Evolutionary conservation across 441 rosid species (phyloP).

Genomic region (Populus trichocarpa): DNA sequence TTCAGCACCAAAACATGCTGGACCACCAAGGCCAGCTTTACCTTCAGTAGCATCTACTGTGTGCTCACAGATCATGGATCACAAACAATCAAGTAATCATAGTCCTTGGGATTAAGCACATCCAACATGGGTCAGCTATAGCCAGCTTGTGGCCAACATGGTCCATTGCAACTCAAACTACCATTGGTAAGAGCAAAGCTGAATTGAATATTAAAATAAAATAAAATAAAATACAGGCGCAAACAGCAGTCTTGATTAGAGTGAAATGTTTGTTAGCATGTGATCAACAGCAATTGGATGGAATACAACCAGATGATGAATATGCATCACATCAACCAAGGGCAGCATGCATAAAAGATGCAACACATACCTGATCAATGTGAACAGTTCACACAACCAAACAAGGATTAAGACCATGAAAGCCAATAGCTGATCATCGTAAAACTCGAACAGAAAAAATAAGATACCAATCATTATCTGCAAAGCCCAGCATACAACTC

Average conservation of each 20-base stretch:
- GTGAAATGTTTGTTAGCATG: neutral
- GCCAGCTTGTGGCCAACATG: neutral
- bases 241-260: neutral
- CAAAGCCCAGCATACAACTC: slow-evolving; percentile 27
- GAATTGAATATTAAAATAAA: too few relatives aligned
- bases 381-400: slow-evolving; percentile 96
- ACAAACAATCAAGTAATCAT: neutral
- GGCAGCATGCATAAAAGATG: slow-evolving; percentile 9
- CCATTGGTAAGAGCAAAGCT: neutral
- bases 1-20: neutral
- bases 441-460: slow-evolving; percentile 93
- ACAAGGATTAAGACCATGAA: slow-evolving; percentile 97
- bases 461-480: slow-evolving; percentile 99
- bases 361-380: slow-evolving; percentile 73
- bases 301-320: neutral
- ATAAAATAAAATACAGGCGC: neutral
- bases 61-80: neutral
- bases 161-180: neutral
- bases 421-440: slow-evolving; percentile 96
- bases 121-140: neutral
- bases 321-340: neutral
- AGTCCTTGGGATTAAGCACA: neutral
- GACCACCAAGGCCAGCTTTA: neutral
- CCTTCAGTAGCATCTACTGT: neutral
- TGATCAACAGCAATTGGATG: neutral